Conservation (phyloP, 805 yeast species). For the Monosporozyma aquatica region DNA sequence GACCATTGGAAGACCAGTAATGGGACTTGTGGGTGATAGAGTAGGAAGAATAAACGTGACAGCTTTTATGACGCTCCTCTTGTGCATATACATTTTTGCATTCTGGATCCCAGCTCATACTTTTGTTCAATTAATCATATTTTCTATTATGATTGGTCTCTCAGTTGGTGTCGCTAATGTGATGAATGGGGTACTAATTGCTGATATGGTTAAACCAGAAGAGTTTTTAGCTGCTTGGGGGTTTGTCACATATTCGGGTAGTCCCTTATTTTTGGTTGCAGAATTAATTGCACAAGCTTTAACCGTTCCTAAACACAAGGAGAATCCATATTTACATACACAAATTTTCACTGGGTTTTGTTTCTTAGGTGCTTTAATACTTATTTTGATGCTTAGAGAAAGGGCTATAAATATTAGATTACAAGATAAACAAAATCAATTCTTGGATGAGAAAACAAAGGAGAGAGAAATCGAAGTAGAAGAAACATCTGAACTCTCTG, state of each 20-base stretch:
- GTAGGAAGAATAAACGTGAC: slow-evolving; percentile 43
- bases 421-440: slow-evolving; percentile 8
- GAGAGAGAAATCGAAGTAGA: no score
- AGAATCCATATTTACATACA: slow-evolving; percentile 45
- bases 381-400: slow-evolving; percentile 43
- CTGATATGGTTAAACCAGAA: slow-evolving; percentile 34
- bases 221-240: slow-evolving; percentile 35
- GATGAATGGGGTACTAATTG: slow-evolving; percentile 34
- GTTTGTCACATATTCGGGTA: slow-evolving; percentile 29
- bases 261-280: slow-evolving; percentile 31
- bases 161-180: slow-evolving; percentile 40
- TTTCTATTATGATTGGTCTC: slow-evolving; percentile 37
- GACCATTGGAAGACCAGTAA: slow-evolving; percentile 41
- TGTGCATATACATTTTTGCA: slow-evolving; percentile 34
- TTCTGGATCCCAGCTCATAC: slow-evolving; percentile 43
- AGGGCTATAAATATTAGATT: background rate
- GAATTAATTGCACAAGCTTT: slow-evolving; percentile 50
- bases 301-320: slow-evolving; percentile 20
- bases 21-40: slow-evolving; percentile 39
- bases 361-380: slow-evolving; percentile 35
- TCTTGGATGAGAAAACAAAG: slow-evolving; percentile 10
- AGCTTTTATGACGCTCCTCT: slow-evolving; percentile 28
- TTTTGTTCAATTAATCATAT: slow-evolving; percentile 34
- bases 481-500: no score
- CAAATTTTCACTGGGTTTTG: slow-evolving; percentile 52